Base-by-base conservation (phyloP, 441 rosid species). In the Gossypium davidsonii region DNA sequence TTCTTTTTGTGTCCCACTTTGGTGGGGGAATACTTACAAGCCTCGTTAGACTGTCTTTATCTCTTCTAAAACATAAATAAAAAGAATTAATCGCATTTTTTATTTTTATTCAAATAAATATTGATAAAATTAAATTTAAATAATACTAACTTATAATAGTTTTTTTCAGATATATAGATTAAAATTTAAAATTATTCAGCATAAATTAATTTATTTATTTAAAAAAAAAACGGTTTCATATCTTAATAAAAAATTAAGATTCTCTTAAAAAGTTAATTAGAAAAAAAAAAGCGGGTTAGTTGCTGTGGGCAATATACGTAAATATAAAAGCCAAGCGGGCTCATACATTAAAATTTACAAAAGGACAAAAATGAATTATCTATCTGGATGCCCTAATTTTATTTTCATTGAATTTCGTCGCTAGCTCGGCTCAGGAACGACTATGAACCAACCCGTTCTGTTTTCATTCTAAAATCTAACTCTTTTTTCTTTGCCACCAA, bases 311-410 rank as follows among this genome's bases (percentile, higher is more conserved):
- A 31, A 31, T 31, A 31, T 31, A 1, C 4, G 34, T 31, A 31
- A 31, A 31, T 31, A 75, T 1, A 58, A 3, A 4, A 25, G 4
- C 5, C 4, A 9, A 0, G 26, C 8, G 81, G 86, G 69, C 8
- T 15, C 12, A 8, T 23, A 3, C 53, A 0, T 68, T 48, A 73
- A 83, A 62, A 77, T 75, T 60, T 18, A 26, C 46, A 61, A 66
- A 53, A 76, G 31, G 76, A 37, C 67, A 72, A 71, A 26, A 9
- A 56, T 12, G 34, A 56, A n/a, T 5, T 5, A 73, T 70, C 23
- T 62, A 61, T 78, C 75, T 0, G 55, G 88, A 61, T 53, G 77
- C 85, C 88, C 87, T 85, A 59, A 26, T 59, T 26, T 14, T 14
- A 26, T 26, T 60, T 59, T n/a, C 10, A 4, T 31, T 25, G 68